Evolutionary conservation across 2,329 filamentous ascomycete genomes (phyloP), one percentile per base, ranked within the genome.

Genomic region (Fusarium denticulatum): DNA sequence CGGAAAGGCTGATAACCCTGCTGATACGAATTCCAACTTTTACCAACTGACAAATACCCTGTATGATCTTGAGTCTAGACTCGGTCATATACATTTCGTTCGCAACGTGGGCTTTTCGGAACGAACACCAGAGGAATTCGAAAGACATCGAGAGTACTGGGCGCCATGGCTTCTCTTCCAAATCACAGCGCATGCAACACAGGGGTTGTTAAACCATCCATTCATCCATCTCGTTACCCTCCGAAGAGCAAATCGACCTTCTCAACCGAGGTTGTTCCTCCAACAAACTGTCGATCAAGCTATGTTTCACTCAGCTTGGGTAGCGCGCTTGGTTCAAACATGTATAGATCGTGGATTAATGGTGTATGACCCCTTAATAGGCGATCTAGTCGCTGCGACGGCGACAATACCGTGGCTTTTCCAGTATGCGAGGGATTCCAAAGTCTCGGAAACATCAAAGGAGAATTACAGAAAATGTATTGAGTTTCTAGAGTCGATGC

Each of bases 331-430:
- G 22, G 58, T 76, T 1, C 71, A 77, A 28, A 77, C 74, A 18
- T 76, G 75, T 18, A 50, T 76, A 28, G 75, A 76, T 28, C 47
- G 71, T 16, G 62, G 64, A 3, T 72, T 77, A 11, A 46, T 64
- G 45, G 65, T 74, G 7, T 67, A 64, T 18, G 75, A 77, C 18
- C 75, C 75, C 0, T 46, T 77, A 13, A 73, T 77, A 2, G 69
- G 75, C 7, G 72, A 72, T 11, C 36, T 76, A n/a, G 71, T 77
- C 28, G 75, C 75, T 12, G 68, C 75, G 7, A 73, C 75, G 0
- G 73, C 75, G 3, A 77, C 73, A 3, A 76, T 77, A 6, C 71
- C 75, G 1, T 77, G 75, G 75, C 34, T 77, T 4, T 77, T 77
- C 26, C 75, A 77, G 26, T 77, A 77, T 40, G 75, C 75, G 3